These are phyloP conservation scores for Austroboletus novae-zelandiae DNA, from an alignment of 1,284 basidiomycete genomes.

Conservation along the genomic window DNA sequence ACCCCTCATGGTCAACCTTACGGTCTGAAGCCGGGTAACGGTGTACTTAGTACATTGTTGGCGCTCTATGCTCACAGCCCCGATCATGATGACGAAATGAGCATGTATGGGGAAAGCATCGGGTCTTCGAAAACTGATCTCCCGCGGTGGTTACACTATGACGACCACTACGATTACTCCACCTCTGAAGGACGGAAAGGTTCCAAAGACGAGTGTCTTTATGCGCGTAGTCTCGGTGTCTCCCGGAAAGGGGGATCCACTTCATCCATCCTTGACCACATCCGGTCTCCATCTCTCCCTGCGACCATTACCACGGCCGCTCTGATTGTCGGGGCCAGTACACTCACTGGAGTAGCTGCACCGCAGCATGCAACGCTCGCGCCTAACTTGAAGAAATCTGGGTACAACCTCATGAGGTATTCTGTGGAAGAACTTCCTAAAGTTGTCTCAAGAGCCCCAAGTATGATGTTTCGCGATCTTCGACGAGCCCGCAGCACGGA, in stretches of 20 bases:
- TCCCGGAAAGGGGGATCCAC: conserved; percentile 23
- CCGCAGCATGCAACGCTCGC: conserved; percentile 51
- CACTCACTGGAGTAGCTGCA: conserved; percentile 51
- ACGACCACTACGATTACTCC: conserved; percentile 1
- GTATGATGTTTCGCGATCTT: not conserved
- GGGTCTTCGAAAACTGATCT: conserved; percentile 22
- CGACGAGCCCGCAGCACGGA: conserved; percentile 14
- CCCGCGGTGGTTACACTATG: conserved; percentile 21
- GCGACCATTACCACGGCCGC: conserved; percentile 30
- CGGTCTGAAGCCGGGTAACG: conserved; percentile 34
- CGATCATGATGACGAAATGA: conserved; percentile 33
- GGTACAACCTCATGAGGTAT: conserved; percentile 60
- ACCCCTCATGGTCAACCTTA: not conserved
- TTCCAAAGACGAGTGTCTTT: not conserved
- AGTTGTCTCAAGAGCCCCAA: not conserved
- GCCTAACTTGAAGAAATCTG: conserved; percentile 53
- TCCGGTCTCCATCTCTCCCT: conserved; percentile 20
- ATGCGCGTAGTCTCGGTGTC: conserved; percentile 15
- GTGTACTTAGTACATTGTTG: conserved; percentile 53
- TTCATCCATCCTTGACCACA: conserved; percentile 24
- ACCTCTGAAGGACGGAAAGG: not conserved
- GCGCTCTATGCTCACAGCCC: conserved; percentile 47
- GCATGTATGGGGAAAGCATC: conserved; percentile 28
- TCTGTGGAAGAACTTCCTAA: conserved; percentile 15
- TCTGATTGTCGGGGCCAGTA: conserved; percentile 63